Percentiles rank a stretch among this genome's conserved stretches.
Conservation (phyloP, 208 protist genomes). For the Naegleria lovaniensis region DNA sequence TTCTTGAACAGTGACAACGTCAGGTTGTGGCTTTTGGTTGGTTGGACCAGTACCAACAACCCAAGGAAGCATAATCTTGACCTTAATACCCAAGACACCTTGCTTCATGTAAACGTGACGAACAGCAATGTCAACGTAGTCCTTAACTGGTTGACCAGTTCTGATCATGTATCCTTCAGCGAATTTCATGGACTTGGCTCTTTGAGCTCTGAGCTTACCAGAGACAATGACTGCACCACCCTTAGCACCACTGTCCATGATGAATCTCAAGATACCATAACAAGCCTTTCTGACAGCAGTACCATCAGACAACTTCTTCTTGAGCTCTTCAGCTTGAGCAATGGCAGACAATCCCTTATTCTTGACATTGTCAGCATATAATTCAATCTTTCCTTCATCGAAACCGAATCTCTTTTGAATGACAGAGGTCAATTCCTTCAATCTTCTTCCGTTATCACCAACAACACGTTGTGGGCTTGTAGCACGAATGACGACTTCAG, state of each 20-base stretch:
- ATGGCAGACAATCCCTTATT: slow-evolving; percentile 95
- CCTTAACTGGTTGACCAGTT: slow-evolving; percentile 79
- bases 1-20: slow-evolving; percentile 63
- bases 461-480: slow-evolving; percentile 92
- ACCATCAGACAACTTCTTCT: slow-evolving; percentile 95
- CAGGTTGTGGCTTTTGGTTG: slow-evolving; percentile 52
- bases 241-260: slow-evolving; percentile 96
- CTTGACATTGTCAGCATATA: slow-evolving; percentile 93
- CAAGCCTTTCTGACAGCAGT: slow-evolving; percentile 95
- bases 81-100: slow-evolving; percentile 95
- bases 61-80: slow-evolving; percentile 97
- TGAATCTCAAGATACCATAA: slow-evolving; percentile 95
- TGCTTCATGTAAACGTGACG: slow-evolving; percentile 95
- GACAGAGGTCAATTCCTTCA: slow-evolving; percentile 93
- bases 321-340: slow-evolving; percentile 95
- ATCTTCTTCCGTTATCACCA: slow-evolving; percentile 92
- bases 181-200: slow-evolving; percentile 99
- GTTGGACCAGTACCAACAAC: slow-evolving; percentile 64
- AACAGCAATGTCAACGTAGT: slow-evolving; percentile 88
- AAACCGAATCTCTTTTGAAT: slow-evolving; percentile 98
- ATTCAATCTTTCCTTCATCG: slow-evolving; percentile 81
- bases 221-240: slow-evolving; percentile 97
- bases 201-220: slow-evolving; percentile 97
- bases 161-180: slow-evolving; percentile 99
- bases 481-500: slow-evolving; percentile 97